These are phyloP conservation scores for Tympanopsis confertula DNA, from an alignment of 2,329 filamentous ascomycete species.

Conservation along the genomic window DNA sequence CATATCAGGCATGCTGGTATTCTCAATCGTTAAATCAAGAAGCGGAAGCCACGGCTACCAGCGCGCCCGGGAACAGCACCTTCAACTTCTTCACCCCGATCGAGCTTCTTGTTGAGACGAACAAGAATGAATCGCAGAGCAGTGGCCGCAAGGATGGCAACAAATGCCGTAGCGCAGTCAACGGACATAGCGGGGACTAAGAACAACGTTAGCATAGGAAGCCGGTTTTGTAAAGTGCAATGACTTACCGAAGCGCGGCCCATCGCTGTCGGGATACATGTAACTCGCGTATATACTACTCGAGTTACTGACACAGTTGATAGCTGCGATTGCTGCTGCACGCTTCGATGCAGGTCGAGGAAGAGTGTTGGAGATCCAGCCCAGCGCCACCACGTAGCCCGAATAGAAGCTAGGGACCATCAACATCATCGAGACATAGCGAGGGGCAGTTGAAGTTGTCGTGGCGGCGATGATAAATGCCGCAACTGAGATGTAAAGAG, in stretches of 20 bases:
- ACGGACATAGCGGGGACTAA: constrained; percentile 49
- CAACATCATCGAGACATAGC: constrained; percentile 63
- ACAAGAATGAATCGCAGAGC: constrained; percentile 51
- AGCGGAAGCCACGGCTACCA: constrained; percentile 1
- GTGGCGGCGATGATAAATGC: constrained; percentile 59
- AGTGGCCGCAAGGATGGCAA: constrained; percentile 53
- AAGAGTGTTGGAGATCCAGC: constrained; percentile 68
- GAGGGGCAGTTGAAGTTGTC: constrained; percentile 44
- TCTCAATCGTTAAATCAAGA: constrained; percentile 7
- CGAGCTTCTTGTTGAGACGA: constrained; percentile 58
- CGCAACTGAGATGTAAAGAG: constrained; percentile 46
- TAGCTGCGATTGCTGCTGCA: constrained; percentile 60
- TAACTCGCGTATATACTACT: constrained; percentile 61
- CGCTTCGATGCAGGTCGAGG: constrained; percentile 55
- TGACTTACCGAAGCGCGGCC: constrained; percentile 14
- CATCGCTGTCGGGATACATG: constrained; percentile 39
- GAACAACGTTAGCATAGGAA: background rate
- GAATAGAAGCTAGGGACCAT: constrained; percentile 34
- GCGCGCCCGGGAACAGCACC: constrained; percentile 21
- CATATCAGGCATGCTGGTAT: no score
- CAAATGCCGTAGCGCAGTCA: constrained; percentile 51
- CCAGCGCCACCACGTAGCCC: constrained; percentile 55
- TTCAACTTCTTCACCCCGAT: constrained; percentile 44
- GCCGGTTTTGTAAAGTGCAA: constrained; percentile 4
- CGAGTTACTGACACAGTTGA: constrained; percentile 63